Conservation (phyloP, 2,329 filamentous ascomycete genomes). For the Curvularia sp. region DNA sequence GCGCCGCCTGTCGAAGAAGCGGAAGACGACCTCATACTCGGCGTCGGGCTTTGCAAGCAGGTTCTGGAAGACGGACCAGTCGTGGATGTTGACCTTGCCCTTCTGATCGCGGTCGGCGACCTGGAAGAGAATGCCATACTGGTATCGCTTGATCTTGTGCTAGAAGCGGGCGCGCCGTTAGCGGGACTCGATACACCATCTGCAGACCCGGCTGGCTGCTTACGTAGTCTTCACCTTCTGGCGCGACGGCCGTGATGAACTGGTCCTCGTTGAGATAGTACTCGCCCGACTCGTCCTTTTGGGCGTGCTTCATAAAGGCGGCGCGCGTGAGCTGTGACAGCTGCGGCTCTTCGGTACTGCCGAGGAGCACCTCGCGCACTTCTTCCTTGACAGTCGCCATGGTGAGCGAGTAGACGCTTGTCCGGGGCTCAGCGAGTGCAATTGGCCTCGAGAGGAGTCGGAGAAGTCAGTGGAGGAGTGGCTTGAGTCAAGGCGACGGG, state of each 20-base stretch:
- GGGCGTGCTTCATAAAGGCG: slow-evolving; percentile 78
- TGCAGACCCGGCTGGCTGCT: slow-evolving; percentile 51
- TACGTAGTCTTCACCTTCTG: slow-evolving; percentile 88
- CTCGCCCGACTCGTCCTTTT: slow-evolving; percentile 79
- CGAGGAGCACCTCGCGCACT: slow-evolving; percentile 68
- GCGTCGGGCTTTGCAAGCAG: slow-evolving; percentile 92
- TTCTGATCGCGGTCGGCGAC: slow-evolving; percentile 82
- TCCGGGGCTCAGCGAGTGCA: slow-evolving; percentile 27
- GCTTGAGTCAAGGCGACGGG: slow-evolving; percentile 22
- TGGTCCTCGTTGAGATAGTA: slow-evolving; percentile 81
- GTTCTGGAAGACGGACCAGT: slow-evolving; percentile 95
- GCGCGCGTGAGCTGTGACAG: slow-evolving; percentile 77
- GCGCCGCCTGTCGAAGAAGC: slow-evolving; percentile 87
- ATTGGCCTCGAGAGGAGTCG: slow-evolving; percentile 34
- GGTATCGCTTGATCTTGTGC: slow-evolving; percentile 97
- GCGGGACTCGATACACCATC: slow-evolving; percentile 33
- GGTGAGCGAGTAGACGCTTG: slow-evolving; percentile 18
- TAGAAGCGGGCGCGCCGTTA: slow-evolving; percentile 54
- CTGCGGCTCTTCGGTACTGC: slow-evolving; percentile 64
- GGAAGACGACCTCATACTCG: slow-evolving; percentile 98
- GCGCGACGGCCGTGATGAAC: slow-evolving; percentile 90
- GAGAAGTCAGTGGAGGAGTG: slow-evolving; percentile 22
- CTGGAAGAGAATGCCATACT: slow-evolving; percentile 91
- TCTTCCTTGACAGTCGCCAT: slow-evolving; percentile 73
- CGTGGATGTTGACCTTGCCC: slow-evolving; percentile 77